Percentiles rank a stretch among this genome's conserved stretches.
These are phyloP conservation scores for Bipolaris cookei DNA, from an alignment of 2,329 filamentous ascomycete genomes.

Conservation along the genomic window DNA sequence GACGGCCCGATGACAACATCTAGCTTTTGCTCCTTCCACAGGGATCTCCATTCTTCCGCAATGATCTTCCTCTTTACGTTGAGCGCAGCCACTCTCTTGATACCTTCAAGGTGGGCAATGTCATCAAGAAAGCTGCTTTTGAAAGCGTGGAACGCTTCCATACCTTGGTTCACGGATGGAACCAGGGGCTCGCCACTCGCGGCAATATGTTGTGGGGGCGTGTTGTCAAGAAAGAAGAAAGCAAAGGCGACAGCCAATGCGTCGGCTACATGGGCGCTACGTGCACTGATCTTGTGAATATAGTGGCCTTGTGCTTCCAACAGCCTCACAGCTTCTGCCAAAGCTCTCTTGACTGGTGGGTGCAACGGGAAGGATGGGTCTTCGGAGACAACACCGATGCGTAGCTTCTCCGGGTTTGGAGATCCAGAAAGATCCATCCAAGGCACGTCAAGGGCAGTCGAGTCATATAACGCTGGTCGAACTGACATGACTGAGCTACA, in stretches of 20 bases:
- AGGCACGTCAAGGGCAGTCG: constrained; percentile 7
- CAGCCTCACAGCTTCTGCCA: background rate
- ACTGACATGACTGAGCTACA: constrained; percentile 7
- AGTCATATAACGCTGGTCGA: constrained; percentile 8
- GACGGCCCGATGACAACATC: constrained; percentile 9
- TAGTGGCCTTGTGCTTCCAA: constrained; percentile 10
- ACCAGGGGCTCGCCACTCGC: constrained; percentile 5
- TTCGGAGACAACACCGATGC: constrained; percentile 10
- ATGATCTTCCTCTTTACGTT: constrained; percentile 9
- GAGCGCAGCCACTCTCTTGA: constrained; percentile 4
- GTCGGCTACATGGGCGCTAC: constrained; percentile 6
- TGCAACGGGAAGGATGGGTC: constrained; percentile 10
- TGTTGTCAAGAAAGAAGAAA: constrained; percentile 6
- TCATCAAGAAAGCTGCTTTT: constrained; percentile 1
- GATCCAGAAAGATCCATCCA: background rate
- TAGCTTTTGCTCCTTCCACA: constrained; percentile 8
- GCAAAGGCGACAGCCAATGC: constrained; percentile 1
- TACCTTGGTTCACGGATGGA: constrained; percentile 3
- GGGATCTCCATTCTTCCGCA: constrained; percentile 1
- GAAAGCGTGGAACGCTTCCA: background rate
- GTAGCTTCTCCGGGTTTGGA: background rate
- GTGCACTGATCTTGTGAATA: background rate
- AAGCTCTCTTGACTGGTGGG: constrained; percentile 12
- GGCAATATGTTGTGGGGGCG: background rate
- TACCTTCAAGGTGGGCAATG: background rate